Conservation (phyloP, 2,329 filamentous ascomycete species). For the Colletotrichum sp. region DNA sequence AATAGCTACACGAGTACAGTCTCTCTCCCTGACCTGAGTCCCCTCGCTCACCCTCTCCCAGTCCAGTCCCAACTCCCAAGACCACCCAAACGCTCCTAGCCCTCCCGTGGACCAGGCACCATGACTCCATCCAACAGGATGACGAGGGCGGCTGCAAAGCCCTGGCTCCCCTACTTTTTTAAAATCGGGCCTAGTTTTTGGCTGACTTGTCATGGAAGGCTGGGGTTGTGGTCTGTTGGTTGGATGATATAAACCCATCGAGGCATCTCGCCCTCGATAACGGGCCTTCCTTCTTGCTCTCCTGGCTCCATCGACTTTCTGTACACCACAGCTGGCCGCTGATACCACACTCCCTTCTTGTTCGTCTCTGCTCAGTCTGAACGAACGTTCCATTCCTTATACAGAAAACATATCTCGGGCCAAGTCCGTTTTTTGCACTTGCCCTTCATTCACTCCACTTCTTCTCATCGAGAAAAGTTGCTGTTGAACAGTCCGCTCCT, state of each 20-base stretch:
- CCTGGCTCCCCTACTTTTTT: not conserved
- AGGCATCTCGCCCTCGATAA: slow-evolving; percentile 2
- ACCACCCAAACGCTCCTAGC: not conserved
- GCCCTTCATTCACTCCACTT: not conserved
- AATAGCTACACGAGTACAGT: not conserved
- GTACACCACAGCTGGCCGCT: slow-evolving; percentile 16
- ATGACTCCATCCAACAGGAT: slow-evolving; percentile 1
- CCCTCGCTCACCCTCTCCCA: not conserved
- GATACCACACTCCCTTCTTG: slow-evolving; percentile 18
- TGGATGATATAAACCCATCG: slow-evolving; percentile 21
- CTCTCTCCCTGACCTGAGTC: not conserved
- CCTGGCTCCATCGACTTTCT: slow-evolving; percentile 9
- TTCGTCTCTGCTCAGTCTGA: slow-evolving; percentile 9
- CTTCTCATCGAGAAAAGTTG: not conserved
- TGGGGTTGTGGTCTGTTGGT: slow-evolving; percentile 9
- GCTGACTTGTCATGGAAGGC: not conserved
- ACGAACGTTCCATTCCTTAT: slow-evolving; percentile 20
- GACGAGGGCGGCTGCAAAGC: not conserved
- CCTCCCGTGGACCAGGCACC: not conserved
- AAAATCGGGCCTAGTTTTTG: not conserved
- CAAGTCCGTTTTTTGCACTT: not conserved
- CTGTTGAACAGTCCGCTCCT: slow-evolving; percentile 23
- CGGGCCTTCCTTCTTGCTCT: slow-evolving; percentile 2
- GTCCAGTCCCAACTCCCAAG: not conserved
- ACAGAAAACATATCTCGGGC: not conserved